phyloP scores from a whole-genome alignment of 495 filamentous ascomycete species.

The Neurospora sp. region DNA sequence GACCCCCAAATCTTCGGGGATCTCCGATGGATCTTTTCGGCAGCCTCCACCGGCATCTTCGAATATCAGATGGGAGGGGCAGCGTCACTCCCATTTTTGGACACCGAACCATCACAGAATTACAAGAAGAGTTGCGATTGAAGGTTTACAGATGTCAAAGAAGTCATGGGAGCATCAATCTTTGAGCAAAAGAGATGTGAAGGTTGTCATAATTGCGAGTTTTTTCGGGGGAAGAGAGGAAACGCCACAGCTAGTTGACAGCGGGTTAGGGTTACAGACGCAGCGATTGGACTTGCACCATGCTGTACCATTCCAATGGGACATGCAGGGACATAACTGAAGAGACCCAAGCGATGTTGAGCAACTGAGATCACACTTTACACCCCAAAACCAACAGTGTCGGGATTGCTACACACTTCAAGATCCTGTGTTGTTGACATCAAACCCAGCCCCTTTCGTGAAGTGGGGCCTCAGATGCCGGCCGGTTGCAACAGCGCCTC shows the following conservation, averaged over 20 bases:
- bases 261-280: neutral
- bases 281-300: neutral
- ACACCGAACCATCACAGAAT: neutral
- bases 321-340: neutral
- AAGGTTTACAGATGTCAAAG: neutral
- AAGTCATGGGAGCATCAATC: neutral
- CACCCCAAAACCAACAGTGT: no score
- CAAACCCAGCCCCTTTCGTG: neutral
- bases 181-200: neutral
- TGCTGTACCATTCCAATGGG: neutral
- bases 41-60: neutral
- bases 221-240: neutral
- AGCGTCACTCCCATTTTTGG: neutral
- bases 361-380: no score
- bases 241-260: neutral
- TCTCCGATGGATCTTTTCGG: neutral
- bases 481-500: neutral
- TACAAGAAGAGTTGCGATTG: accelerated
- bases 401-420: neutral
- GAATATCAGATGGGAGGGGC: neutral
- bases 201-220: neutral
- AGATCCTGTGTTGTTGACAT: neutral
- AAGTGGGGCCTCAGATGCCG: neutral
- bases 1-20: neutral
- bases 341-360: no score